Evolutionary conservation across 2,329 filamentous ascomycete genomes (phyloP), one percentile per base, ranked within the genome.

Genomic region (Metarhizium brunneum): DNA sequence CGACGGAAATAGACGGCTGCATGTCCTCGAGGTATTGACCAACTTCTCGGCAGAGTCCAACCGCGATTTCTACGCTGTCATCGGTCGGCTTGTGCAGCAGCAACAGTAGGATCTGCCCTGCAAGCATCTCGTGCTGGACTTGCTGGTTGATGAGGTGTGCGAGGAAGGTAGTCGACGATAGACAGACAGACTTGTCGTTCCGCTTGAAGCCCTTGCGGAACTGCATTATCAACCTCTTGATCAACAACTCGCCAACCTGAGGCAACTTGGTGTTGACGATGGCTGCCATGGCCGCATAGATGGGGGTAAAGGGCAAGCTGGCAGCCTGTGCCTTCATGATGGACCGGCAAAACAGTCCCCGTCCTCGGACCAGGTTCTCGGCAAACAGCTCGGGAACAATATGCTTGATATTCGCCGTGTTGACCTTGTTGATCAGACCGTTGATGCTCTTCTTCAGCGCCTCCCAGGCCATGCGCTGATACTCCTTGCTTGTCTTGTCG

Each of bases 281-380:
- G 42, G 94, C 91, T 1, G 86, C 90, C 86, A 97, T 95, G 51
- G 92, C 90, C 13, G 92, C 94, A 65, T 96, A 96, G 59, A 99
- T 95, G 10, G 92, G 89, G 0, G 94, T 97, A 66, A 97, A 99
- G 0, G 92, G 92, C 69, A 97, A 80, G 77, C 90, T 95, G 10
- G 92, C 91, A 14, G 92, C 91, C 74, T 99, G 94, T 0, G 94
- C 94, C 76, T 97, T 97, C 91, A 97, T 96, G 66, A 99, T 94
- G 63, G 90, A 92, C 60, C 94, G 83, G 73, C 92, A 96, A 71
- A 97, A 96, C 58, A 99, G 74, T 20, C 94, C 94, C 57, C 94
- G 82, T 6, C 94, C 94, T 56, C 94, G 86, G 45, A 99, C 80
- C 64, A 99, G 73, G 69, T 99, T 99, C 77, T 99, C 94, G 52